Evolutionary conservation across 441 rosid species (phyloP).

Genomic region (Populus hybrid): DNA sequence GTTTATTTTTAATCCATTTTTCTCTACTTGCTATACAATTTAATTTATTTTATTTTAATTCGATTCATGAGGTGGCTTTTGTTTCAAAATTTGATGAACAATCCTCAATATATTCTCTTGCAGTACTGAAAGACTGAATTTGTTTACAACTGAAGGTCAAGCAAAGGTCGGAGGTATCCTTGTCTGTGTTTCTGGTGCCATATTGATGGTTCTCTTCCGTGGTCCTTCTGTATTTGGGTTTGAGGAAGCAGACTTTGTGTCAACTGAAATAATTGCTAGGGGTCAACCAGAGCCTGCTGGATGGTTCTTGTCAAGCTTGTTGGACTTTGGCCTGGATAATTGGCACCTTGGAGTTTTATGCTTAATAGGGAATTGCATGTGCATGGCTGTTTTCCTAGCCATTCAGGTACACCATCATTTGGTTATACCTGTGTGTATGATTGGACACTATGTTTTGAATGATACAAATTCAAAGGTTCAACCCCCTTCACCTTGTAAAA

Average conservation of each 20-base stretch:
- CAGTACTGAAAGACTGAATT: constrained; percentile 92
- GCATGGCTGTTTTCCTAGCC: constrained; percentile 95
- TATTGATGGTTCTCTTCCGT: constrained; percentile 79
- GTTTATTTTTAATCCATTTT: constrained; percentile 11
- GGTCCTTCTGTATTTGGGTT: constrained; percentile 83
- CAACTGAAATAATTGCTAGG: constrained; percentile 64
- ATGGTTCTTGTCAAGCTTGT: constrained; percentile 64
- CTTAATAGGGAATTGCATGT: constrained; percentile 89
- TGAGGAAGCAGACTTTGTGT: constrained; percentile 43
- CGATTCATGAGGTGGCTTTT: constrained; percentile 23
- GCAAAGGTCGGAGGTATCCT: constrained; percentile 82
- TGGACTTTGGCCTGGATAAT: constrained; percentile 58
- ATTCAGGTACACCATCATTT: constrained; percentile 58
- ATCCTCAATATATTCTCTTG: constrained; percentile 24
- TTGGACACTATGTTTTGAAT: neutral
- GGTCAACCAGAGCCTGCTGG: constrained; percentile 91
- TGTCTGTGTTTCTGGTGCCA: constrained; percentile 81
- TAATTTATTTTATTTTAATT: no score
- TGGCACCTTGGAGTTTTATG: constrained; percentile 95
- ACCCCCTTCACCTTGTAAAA: neutral
- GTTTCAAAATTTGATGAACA: neutral
- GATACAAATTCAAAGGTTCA: neutral
- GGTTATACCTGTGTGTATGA: neutral
- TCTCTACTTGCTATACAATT: neutral
- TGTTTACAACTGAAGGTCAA: constrained; percentile 85